Percentiles rank a stretch among this genome's conserved stretches.
Conservation (phyloP, 164 flowering plant species). For the Berberis vulgaris region DNA sequence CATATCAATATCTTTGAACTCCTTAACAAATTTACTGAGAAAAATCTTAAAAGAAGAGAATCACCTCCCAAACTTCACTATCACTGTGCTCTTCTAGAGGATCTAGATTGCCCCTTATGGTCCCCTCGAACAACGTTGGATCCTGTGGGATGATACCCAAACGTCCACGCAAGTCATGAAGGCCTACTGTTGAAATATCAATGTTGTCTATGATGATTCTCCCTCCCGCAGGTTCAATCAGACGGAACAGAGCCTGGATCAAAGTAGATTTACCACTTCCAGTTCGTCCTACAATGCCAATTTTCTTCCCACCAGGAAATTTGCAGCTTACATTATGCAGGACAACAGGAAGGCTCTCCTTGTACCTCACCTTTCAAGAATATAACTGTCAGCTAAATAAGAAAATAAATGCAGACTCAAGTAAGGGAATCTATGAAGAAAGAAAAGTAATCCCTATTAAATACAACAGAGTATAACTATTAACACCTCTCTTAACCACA, state of each 20-base stretch:
- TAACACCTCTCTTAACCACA: too few relatives aligned
- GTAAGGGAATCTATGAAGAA: too few relatives aligned
- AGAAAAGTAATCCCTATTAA: too few relatives aligned
- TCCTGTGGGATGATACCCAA: conserved; percentile 95
- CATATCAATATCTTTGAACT: neutral
- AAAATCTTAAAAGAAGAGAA: neutral
- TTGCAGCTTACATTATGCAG: conserved; percentile 72
- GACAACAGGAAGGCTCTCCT: conserved; percentile 87
- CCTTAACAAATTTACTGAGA: neutral
- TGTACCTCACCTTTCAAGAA: conserved; percentile 75
- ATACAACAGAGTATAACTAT: too few relatives aligned
- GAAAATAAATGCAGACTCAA: neutral
- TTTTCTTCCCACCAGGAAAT: conserved; percentile 89
- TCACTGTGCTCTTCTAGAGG: conserved; percentile 90
- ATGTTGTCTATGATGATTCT: conserved; percentile 76
- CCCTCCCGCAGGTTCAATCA: conserved; percentile 80
- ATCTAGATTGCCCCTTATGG: conserved; percentile 84
- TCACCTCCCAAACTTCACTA: conserved; percentile 84
- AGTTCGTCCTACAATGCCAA: conserved; percentile 96
- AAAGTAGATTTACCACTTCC: conserved; percentile 98
- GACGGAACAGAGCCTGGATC: conserved; percentile 83
- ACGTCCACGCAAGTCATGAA: conserved; percentile 86
- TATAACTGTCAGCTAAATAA: neutral
- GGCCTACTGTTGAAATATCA: conserved; percentile 80
- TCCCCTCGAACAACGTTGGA: conserved; percentile 90